Evolutionary conservation across 257 asterid species (phyloP).

Genomic region (Nicotiana otophora): DNA sequence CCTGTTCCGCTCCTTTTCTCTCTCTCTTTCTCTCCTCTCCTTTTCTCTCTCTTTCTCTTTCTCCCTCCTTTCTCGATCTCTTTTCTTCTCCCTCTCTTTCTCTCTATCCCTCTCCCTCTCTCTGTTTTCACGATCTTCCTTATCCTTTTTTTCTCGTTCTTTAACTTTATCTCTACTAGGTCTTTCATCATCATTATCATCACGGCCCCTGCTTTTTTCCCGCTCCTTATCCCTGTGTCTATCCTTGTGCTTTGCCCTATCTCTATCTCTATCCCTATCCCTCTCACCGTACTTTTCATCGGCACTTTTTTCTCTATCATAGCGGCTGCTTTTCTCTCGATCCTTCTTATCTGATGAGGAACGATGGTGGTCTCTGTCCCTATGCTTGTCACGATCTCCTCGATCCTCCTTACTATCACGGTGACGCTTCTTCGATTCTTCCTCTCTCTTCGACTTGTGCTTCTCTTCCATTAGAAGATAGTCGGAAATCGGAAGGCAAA

Average conservation of each 20-base stretch:
- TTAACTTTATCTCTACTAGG: too few species aligned
- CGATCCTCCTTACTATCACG: slow-evolving; percentile 22
- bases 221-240: slow-evolving; percentile 11
- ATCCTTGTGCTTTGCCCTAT: slow-evolving; percentile 12
- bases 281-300: background rate
- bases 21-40: slow-evolving; percentile 33
- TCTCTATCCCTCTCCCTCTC: slow-evolving; percentile 13
- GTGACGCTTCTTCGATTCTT: slow-evolving; percentile 18
- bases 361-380: slow-evolving; percentile 10
- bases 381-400: slow-evolving; percentile 17
- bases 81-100: slow-evolving; percentile 1
- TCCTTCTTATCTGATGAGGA: slow-evolving; percentile 6
- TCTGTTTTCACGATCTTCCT: slow-evolving; percentile 8
- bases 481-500: background rate
- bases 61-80: slow-evolving; percentile 22
- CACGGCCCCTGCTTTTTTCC: background rate
- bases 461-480: slow-evolving; percentile 18
- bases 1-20: slow-evolving; percentile 32
- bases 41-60: slow-evolving; percentile 27
- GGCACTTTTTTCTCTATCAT: slow-evolving; percentile 15
- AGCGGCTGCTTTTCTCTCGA: slow-evolving; percentile 12
- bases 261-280: slow-evolving; percentile 2
- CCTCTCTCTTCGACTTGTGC: slow-evolving; percentile 16
- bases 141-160: slow-evolving; percentile 10
- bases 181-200: slow-evolving; percentile 11